Conservation (phyloP, 352 stramenopile genomes). For the Thalassiosira mediterranea region DNA sequence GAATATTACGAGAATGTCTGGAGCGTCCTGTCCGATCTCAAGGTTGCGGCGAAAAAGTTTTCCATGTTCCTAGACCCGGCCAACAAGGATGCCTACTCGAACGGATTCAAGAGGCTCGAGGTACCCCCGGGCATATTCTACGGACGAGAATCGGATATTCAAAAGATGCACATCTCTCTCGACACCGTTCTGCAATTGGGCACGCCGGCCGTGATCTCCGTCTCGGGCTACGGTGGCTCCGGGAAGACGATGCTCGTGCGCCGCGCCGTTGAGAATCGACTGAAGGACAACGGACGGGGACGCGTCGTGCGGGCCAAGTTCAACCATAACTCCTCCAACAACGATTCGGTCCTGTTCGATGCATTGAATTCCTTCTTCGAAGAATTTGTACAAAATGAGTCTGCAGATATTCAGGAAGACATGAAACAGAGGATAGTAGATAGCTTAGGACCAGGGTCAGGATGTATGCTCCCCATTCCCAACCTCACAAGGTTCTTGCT, state of each 20-base stretch:
- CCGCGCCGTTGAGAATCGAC: neutral
- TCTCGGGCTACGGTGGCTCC: neutral
- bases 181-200: slow-evolving; percentile 1
- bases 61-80: neutral
- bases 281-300: neutral
- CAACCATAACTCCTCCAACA: neutral
- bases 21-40: slow-evolving; percentile 19
- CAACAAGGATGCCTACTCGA: neutral
- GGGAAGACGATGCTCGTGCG: neutral
- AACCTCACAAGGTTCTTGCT: too few species aligned
- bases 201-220: neutral
- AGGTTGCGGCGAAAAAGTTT: slow-evolving; percentile 3
- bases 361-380: slow-evolving; percentile 29
- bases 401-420: neutral
- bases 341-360: slow-evolving; percentile 15
- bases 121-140: slow-evolving; percentile 12
- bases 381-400: neutral
- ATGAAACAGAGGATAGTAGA: slow-evolving; percentile 11
- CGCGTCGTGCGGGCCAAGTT: neutral
- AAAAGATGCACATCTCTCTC: neutral
- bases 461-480: slow-evolving; percentile 11
- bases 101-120: neutral
- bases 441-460: neutral
- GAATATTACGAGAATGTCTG: slow-evolving; percentile 3
- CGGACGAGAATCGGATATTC: slow-evolving; percentile 4